A percentile compares a stretch with the other conserved stretches of the same genome.
phyloP scores from a whole-genome alignment of 495 filamentous ascomycete genomes.

The Tuber magnatum region DNA sequence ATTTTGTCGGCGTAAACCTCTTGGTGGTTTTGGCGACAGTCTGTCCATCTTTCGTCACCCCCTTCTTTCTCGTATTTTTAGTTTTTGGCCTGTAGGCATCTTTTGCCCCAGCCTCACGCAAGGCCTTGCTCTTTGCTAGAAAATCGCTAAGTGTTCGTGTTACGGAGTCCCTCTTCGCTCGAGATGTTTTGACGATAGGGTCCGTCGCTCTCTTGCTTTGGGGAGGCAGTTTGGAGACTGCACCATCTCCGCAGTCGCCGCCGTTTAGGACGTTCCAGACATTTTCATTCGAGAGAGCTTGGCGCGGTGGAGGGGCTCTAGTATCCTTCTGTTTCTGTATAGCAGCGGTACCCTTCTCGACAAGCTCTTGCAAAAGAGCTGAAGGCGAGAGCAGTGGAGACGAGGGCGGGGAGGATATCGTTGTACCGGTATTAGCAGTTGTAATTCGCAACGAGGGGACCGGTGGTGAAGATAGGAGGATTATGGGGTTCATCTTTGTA shows the following conservation, averaged over 20 bases:
- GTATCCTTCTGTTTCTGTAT: background rate
- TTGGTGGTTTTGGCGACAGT: constrained; percentile 25
- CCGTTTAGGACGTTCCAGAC: background rate
- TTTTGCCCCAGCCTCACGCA: background rate
- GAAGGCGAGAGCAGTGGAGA: constrained; percentile 1
- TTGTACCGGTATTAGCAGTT: background rate
- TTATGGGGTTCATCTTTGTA: background rate
- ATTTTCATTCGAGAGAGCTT: background rate
- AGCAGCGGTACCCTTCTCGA: background rate
- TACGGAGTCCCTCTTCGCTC: background rate
- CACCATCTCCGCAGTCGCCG: background rate
- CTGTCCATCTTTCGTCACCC: constrained; percentile 14
- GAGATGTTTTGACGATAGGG: background rate
- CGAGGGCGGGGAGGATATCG: background rate
- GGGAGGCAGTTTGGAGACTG: background rate
- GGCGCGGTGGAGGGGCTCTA: background rate
- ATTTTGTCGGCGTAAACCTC: constrained; percentile 13
- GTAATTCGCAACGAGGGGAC: background rate
- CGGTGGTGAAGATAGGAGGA: background rate
- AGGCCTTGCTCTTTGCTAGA: background rate
- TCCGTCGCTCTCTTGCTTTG: background rate
- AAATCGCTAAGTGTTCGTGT: background rate
- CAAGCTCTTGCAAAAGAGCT: background rate
- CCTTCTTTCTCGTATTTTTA: constrained; percentile 15
- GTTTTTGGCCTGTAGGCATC: background rate